Conservation (phyloP, 805 yeast genomes). For the Barnettozyma vustinii region DNA sequence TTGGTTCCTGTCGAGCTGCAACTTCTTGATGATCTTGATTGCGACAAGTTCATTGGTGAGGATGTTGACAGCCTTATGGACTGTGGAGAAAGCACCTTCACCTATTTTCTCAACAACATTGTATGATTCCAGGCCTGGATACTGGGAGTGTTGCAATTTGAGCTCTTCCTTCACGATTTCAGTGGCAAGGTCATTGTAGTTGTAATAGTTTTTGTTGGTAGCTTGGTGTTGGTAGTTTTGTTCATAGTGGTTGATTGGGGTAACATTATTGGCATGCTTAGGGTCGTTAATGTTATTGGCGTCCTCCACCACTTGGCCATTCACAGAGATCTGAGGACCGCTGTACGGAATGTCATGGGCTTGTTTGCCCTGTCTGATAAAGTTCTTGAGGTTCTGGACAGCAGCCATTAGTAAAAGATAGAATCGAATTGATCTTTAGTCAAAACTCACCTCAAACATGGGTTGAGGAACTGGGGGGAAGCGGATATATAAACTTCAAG, state of each 20-base stretch:
- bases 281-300: background rate
- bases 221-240: constrained; percentile 2
- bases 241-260: background rate
- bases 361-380: constrained; percentile 39
- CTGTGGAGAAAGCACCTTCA: constrained; percentile 89
- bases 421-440: background rate
- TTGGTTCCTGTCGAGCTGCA: constrained; percentile 24
- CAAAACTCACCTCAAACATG: background rate
- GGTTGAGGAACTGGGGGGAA: background rate
- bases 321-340: background rate
- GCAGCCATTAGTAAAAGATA: constrained; percentile 1
- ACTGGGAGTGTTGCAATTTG: constrained; percentile 17
- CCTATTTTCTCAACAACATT: constrained; percentile 44
- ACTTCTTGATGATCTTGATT: constrained; percentile 67
- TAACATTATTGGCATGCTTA: background rate
- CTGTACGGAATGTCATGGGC: constrained; percentile 22
- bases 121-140: constrained; percentile 27
- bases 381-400: constrained; percentile 34
- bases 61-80: constrained; percentile 61
- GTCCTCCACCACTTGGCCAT: constrained; percentile 1
- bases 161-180: constrained; percentile 24
- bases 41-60: constrained; percentile 48
- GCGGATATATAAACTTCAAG: background rate
- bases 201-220: constrained; percentile 11
- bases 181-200: constrained; percentile 24